Conservation (phyloP, 257 asterid species). For the Leonotis leonurus region DNA sequence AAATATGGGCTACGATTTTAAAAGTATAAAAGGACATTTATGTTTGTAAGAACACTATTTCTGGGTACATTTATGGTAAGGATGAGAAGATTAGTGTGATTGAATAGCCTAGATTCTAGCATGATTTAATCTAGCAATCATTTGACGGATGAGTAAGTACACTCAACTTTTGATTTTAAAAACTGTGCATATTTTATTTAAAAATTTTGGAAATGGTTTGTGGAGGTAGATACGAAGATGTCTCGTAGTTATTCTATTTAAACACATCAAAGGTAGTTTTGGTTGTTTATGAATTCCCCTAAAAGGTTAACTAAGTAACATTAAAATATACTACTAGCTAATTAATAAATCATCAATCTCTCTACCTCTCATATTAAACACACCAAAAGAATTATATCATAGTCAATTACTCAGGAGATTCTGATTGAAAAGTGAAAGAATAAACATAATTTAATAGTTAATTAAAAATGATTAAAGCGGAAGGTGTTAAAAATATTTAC, state of each 20-base stretch:
- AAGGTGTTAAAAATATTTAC: background rate
- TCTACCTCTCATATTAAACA: background rate
- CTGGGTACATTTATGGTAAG: too few species aligned
- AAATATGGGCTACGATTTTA: background rate
- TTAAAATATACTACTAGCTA: background rate
- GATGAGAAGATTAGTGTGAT: slow-evolving; percentile 8
- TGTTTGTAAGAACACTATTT: background rate
- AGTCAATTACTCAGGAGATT: background rate
- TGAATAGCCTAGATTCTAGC: slow-evolving; percentile 27
- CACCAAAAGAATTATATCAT: background rate
- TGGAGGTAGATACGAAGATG: background rate
- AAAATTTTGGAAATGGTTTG: background rate
- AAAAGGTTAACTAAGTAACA: background rate
- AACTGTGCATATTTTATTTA: slow-evolving; percentile 13
- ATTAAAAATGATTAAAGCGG: background rate
- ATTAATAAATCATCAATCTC: background rate
- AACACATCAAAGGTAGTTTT: background rate
- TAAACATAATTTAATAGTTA: background rate
- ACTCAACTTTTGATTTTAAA: slow-evolving; percentile 5
- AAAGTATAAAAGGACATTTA: background rate
- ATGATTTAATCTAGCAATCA: slow-evolving; percentile 28
- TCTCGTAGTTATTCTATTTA: too few species aligned
- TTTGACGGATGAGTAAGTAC: slow-evolving; percentile 21
- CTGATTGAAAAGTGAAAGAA: background rate
- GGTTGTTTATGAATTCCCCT: background rate